phyloP scores from a whole-genome alignment of 352 stramenopile genomes.

The Blastocystis sp. region DNA sequence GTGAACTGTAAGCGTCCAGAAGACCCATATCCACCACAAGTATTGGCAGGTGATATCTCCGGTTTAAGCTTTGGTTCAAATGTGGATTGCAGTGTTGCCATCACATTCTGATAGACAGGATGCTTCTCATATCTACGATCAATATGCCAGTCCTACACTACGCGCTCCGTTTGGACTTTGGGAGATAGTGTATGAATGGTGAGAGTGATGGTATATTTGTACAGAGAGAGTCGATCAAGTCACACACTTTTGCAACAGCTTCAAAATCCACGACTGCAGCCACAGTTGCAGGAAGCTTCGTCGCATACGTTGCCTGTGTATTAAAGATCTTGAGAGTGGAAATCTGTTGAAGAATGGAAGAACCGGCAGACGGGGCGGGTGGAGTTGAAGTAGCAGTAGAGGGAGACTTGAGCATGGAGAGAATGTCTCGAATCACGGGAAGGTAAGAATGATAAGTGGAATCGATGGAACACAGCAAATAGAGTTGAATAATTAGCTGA shows the following conservation, averaged over 20 bases:
- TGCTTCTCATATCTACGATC: neutral
- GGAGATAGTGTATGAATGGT: neutral
- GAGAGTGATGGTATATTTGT: neutral
- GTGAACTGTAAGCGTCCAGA: slow-evolving; percentile 48
- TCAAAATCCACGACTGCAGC: neutral
- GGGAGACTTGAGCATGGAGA: neutral
- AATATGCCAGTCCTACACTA: neutral
- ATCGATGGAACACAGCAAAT: slow-evolving; percentile 10
- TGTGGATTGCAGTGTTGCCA: neutral
- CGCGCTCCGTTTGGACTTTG: neutral
- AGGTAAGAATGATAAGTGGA: neutral
- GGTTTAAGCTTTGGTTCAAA: slow-evolving; percentile 16
- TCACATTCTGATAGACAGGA: slow-evolving; percentile 16
- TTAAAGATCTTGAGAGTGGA: neutral
- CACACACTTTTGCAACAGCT: neutral
- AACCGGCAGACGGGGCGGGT: neutral
- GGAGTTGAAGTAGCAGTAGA: neutral
- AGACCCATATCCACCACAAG: neutral
- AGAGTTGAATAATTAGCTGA: slow-evolving; percentile 27
- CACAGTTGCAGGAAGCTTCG: neutral
- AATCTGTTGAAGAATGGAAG: neutral
- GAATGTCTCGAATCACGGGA: neutral
- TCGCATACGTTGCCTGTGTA: neutral
- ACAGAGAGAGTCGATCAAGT: slow-evolving; percentile 15
- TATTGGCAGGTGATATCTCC: neutral